Evolutionary conservation across 2,329 filamentous ascomycete species (phyloP), one percentile per base, ranked within the genome.

Genomic region (Corynespora cassiicola): DNA sequence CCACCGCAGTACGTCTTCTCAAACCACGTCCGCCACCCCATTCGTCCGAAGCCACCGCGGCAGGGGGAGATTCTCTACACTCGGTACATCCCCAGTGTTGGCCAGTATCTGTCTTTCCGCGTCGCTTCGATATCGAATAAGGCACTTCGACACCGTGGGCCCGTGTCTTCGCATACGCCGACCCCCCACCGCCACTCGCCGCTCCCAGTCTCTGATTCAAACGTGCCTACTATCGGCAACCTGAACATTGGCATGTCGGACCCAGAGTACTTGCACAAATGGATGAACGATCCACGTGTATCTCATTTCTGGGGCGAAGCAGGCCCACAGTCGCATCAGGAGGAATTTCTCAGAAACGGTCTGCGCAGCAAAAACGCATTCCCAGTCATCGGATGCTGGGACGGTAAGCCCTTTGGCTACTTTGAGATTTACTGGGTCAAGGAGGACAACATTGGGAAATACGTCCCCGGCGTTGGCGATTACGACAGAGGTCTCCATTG

Each of bases 391-490:
- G 94, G 88, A 1, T 85, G 90, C 63, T 99, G 92, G 88, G 90
- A 97, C 55, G 91, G 90, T 8, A 86, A 92, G 44, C 92, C 92
- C 0, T 99, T 97, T 71, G 94, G 90, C 0, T 99, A 95, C 65
- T 96, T 99, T 63, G 94, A 99, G 73, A 80, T 99, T 21, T 99
- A 99, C 72, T 99, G 94, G 92, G 90, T 94, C 3, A 96, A 95
- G 60, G 94, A 99, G 64, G 94, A 97, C 60, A 73, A 76, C 0
- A 66, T 99, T 1, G 90, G 88, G 0, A 79, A 77, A 31, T 77
- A 89, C 49, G 69, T 95, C 0, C 78, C 78, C 15, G 78, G 80
- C 3, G 82, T 84, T 0, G 81, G 80, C 6, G 88, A 96, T 56
- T 97, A 87, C 69, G 92, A 97, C 56, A 78, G 94, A 6, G 94